phyloP scores from a whole-genome alignment of 2,329 filamentous ascomycete species.

The Neurospora sp. region DNA sequence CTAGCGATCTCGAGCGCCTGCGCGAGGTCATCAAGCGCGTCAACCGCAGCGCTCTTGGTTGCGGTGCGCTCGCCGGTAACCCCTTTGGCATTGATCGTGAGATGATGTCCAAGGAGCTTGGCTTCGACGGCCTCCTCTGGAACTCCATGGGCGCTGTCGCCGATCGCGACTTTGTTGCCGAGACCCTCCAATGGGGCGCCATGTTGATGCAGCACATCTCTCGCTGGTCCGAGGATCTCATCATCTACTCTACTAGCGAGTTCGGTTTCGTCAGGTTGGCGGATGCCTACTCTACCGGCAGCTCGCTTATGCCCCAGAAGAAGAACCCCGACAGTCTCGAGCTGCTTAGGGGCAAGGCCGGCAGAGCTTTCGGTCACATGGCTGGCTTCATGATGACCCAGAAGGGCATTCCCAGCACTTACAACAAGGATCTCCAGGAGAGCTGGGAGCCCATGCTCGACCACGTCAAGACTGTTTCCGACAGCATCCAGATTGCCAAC shows the following conservation, averaged over 20 bases:
- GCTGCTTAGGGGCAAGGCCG: conserved; percentile 66
- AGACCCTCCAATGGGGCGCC: conserved; percentile 70
- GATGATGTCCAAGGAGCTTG: conserved; percentile 69
- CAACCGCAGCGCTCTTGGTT: conserved; percentile 62
- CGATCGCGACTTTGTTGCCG: conserved; percentile 74
- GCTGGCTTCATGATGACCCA: conserved; percentile 66
- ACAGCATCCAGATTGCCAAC: conserved; percentile 75
- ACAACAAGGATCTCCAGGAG: conserved; percentile 92
- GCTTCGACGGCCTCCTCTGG: conserved; percentile 64
- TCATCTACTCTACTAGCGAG: conserved; percentile 68
- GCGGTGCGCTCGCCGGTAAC: conserved; percentile 72
- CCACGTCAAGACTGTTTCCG: conserved; percentile 68
- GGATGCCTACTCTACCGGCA: conserved; percentile 72
- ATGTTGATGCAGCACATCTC: conserved; percentile 73
- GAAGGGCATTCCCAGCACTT: conserved; percentile 66
- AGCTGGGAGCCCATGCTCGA: conserved; percentile 79
- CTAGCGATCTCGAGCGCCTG: conserved; percentile 66
- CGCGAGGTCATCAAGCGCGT: conserved; percentile 65
- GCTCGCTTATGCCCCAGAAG: conserved; percentile 72
- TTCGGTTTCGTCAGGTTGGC: conserved; percentile 69
- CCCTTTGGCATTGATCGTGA: conserved; percentile 74
- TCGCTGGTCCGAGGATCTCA: conserved; percentile 76
- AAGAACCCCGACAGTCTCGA: conserved; percentile 68
- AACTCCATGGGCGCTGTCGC: conserved; percentile 70
- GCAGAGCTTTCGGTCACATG: conserved; percentile 72